Conservation (phyloP, 345 rosid genomes). For the Pugionium cornutum region DNA sequence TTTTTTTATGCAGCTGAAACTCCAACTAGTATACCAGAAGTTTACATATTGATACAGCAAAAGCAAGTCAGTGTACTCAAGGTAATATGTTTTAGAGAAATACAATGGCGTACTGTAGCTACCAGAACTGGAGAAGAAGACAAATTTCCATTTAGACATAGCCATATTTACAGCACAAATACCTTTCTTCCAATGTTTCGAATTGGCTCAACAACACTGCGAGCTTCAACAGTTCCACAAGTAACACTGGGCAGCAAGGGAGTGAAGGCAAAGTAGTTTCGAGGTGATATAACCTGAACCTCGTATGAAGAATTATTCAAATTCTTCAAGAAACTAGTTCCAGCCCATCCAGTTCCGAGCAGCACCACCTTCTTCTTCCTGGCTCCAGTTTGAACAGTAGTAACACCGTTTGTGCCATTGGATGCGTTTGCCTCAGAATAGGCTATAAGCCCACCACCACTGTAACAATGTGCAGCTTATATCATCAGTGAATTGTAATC, state of each 20-base stretch:
- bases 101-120: not conserved
- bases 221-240: constrained; percentile 95
- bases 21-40: not conserved
- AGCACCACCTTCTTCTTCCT: constrained; percentile 91
- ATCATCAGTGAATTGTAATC: constrained; percentile 24
- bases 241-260: constrained; percentile 98
- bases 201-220: constrained; percentile 92
- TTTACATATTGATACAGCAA: not conserved
- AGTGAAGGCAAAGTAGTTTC: constrained; percentile 97
- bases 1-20: not conserved
- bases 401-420: constrained; percentile 33
- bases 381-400: constrained; percentile 49
- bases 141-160: not conserved
- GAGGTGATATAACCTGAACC: constrained; percentile 89
- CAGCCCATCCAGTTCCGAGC: constrained; percentile 99
- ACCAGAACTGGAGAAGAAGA: constrained; percentile 5
- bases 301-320: constrained; percentile 66
- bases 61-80: not conserved
- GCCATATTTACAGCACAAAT: constrained; percentile 7
- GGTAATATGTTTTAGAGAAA: constrained; percentile 19
- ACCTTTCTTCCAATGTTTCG: constrained; percentile 89
- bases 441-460: constrained; percentile 87
- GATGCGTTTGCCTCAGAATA: constrained; percentile 69
- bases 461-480: constrained; percentile 34
- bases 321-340: constrained; percentile 82